These are phyloP conservation scores for Zangia roseola DNA, from an alignment of 768 basidiomycete genomes.

Conservation along the genomic window DNA sequence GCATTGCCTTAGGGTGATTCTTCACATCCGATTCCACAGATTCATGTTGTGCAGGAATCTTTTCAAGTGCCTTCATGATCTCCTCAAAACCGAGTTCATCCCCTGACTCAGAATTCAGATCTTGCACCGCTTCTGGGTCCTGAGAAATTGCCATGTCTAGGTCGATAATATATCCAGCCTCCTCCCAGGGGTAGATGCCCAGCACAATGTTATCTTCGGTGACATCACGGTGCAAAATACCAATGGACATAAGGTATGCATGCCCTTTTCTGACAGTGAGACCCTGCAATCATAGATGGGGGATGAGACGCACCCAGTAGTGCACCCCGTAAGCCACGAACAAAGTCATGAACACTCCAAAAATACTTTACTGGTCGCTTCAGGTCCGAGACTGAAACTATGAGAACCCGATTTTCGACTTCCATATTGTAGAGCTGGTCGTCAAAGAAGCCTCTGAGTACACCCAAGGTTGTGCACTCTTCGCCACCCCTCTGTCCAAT, in stretches of 20 bases:
- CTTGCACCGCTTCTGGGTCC: not conserved
- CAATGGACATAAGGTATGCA: not conserved
- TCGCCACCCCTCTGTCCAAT: not conserved
- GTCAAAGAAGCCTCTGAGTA: conserved; percentile 3
- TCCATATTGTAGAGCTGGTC: not conserved
- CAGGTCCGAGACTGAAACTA: conserved; percentile 1
- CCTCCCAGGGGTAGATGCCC: conserved; percentile 3
- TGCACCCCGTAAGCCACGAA: conserved; percentile 14
- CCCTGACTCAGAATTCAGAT: not conserved
- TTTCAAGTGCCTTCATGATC: no score
- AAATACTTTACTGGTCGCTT: conserved; percentile 14
- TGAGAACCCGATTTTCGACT: conserved; percentile 4
- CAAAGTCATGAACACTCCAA: conserved; percentile 19
- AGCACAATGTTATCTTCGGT: conserved; percentile 28
- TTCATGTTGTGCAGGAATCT: no score
- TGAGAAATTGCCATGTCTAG: conserved; percentile 20
- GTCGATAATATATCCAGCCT: conserved; percentile 32
- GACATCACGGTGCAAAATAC: not conserved
- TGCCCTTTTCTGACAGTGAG: conserved; percentile 6
- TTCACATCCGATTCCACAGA: not conserved
- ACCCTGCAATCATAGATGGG: not conserved
- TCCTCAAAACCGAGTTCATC: no score
- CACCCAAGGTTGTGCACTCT: not conserved
- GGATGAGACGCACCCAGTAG: conserved; percentile 6
- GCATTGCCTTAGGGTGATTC: not conserved